phyloP scores from a whole-genome alignment of 1,284 basidiomycete species.

The Cystobasidium pallidum region DNA sequence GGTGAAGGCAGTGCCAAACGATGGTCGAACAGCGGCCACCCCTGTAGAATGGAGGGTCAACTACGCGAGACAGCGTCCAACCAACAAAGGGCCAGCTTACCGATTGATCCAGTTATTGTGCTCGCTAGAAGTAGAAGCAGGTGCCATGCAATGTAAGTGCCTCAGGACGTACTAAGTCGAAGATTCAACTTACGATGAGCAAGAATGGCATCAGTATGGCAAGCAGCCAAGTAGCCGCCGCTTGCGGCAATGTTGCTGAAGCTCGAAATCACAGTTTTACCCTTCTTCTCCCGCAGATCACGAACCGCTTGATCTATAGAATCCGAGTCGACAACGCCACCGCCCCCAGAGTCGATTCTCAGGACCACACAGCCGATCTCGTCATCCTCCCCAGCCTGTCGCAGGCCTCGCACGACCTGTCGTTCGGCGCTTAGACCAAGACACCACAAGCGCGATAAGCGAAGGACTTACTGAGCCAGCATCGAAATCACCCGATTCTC shows the following conservation, averaged over 20 bases:
- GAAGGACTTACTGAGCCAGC: conserved; percentile 27
- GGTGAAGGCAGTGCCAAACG: conserved; percentile 57
- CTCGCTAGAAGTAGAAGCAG: conserved; percentile 50
- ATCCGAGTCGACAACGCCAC: conserved; percentile 58
- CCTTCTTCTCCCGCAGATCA: conserved; percentile 54
- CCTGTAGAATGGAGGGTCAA: conserved; percentile 43
- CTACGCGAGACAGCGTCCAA: too few species aligned
- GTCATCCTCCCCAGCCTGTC: conserved; percentile 58
- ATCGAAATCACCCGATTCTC: conserved; percentile 47
- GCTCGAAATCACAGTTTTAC: conserved; percentile 58
- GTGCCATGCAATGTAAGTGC: too few species aligned
- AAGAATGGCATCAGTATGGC: conserved; percentile 51
- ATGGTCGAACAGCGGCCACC: conserved; percentile 58
- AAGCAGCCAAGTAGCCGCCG: conserved; percentile 57
- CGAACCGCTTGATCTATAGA: conserved; percentile 58
- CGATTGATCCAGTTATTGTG: conserved; percentile 59
- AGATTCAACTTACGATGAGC: conserved; percentile 48
- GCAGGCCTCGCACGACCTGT: conserved; percentile 57
- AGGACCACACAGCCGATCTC: conserved; percentile 57
- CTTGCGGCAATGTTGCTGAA: conserved; percentile 58
- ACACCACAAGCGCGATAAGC: neutral
- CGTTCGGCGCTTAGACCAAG: conserved; percentile 18
- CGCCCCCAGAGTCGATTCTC: conserved; percentile 59
- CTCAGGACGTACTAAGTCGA: too few species aligned
- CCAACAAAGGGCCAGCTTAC: conserved; percentile 46